Evolutionary conservation across 768 basidiomycete species (phyloP).

Genomic region (Hygrocybe punicea): DNA sequence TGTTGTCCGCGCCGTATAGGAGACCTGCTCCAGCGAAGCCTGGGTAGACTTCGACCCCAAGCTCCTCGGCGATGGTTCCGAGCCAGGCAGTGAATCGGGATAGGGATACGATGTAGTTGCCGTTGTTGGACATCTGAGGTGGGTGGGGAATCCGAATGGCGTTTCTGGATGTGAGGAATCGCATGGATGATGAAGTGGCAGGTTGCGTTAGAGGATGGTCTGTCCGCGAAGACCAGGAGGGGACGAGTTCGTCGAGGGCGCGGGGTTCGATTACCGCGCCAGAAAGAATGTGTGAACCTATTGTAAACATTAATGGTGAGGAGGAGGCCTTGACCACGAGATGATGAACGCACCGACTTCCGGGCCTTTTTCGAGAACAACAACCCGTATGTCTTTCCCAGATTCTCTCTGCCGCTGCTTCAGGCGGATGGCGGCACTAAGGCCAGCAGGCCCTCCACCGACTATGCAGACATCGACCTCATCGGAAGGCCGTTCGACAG

Average conservation of each 20-base stretch:
- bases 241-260: conserved; percentile 86
- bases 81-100: conserved; percentile 90
- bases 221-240: conserved; percentile 65
- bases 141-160: conserved; percentile 90
- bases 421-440: conserved; percentile 91
- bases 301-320: neutral
- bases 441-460: conserved; percentile 91
- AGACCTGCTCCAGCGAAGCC: conserved; percentile 92
- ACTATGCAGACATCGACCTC: conserved; percentile 97
- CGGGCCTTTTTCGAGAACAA: conserved; percentile 91
- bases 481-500: conserved; percentile 82
- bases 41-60: conserved; percentile 93
- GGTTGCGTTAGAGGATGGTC: conserved; percentile 79
- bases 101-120: conserved; percentile 90
- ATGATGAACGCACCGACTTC: conserved; percentile 71
- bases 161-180: conserved; percentile 66
- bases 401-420: conserved; percentile 86
- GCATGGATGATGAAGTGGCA: conserved; percentile 78
- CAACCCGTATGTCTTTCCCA: conserved; percentile 80
- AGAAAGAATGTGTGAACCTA: conserved; percentile 91
- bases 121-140: conserved; percentile 91
- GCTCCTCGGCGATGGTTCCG: conserved; percentile 73
- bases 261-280: conserved; percentile 94
- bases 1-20: conserved; percentile 62
- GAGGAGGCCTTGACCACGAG: neutral